Evolutionary conservation across 1,284 basidiomycete species (phyloP), one percentile per base, ranked within the genome.

Genomic region (Cystobasidium pallidum): DNA sequence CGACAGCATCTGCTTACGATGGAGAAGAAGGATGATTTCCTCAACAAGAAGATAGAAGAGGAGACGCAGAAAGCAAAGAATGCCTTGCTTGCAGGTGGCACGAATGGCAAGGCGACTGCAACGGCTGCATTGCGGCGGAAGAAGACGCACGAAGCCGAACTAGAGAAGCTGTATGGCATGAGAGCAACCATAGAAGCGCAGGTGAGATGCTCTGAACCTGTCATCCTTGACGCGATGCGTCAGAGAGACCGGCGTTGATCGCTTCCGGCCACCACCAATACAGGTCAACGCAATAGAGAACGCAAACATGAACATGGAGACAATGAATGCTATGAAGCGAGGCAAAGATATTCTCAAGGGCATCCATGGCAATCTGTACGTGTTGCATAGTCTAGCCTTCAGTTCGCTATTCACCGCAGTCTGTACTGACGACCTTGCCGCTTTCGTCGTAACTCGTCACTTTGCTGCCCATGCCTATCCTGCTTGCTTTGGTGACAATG

Each of bases 1-100:
- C 28, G 78, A 77, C 75, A 80, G 75, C 82, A 83, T 78, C 77
- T 83, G 62, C 88, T 94, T 82, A 91, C 97, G 88, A 89, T 99
- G 77, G 94, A 98, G 86, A 99, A 98, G 91, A 97, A 97, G 85
- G 96, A 99, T 84, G 94, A 98, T 82, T 86, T 92, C 82, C 84
- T 98, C 76, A 89, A 91, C 85, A 94, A 92, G 86, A 94, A 96
- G 88, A 93, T 99, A 78, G 93, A 96, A 51, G 94, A 97, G 75
- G 95, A 98, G 81, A 79, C 88, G 78, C 88, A 88, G 85, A 96
- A 94, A 83, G 96, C 96, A 30, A 90, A 88, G 81, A 88, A 90
- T 26, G 63, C 65, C 21, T 51, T 71, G 13, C 47, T 59, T 21
- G 3, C 39, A 41, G 67, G 70, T 28, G 55, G 51, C 36, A 41